Evolutionary conservation across 495 filamentous ascomycete species (phyloP).

Genomic region (Delitschia confertaspora): DNA sequence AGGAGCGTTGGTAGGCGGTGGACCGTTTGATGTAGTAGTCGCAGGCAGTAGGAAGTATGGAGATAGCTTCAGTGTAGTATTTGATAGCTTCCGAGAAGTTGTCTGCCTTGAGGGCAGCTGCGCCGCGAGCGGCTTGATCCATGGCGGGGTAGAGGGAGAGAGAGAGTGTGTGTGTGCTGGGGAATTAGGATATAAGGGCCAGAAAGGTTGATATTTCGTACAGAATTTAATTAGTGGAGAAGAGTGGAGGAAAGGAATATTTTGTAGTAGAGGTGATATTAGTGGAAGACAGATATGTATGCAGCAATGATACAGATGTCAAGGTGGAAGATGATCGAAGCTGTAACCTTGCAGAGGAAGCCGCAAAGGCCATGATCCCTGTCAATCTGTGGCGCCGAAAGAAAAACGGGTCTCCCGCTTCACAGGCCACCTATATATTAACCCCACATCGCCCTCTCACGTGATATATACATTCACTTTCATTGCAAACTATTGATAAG

Average conservation of each 20-base stretch:
- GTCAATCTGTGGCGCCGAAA: too few species aligned
- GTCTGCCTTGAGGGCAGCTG: conserved; percentile 52
- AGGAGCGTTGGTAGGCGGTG: conserved; percentile 65
- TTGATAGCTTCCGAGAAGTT: conserved; percentile 60
- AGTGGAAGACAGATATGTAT: too few species aligned
- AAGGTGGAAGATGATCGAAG: too few species aligned
- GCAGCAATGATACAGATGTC: too few species aligned
- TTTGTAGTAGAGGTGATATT: too few species aligned
- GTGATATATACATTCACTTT: too few species aligned
- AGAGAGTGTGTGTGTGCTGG: not conserved
- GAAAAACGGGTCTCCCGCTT: too few species aligned
- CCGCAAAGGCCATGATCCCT: too few species aligned
- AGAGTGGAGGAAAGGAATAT: not conserved
- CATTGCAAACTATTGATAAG: too few species aligned
- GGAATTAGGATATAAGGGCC: not conserved
- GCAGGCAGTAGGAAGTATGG: conserved; percentile 55
- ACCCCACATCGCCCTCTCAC: too few species aligned
- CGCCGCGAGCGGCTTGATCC: conserved; percentile 54
- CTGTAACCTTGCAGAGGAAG: too few species aligned
- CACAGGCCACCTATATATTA: too few species aligned
- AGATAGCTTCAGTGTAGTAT: conserved; percentile 69
- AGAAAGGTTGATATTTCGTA: not conserved
- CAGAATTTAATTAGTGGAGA: not conserved
- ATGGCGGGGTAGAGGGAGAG: conserved; percentile 32
- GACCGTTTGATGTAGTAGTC: conserved; percentile 83